Evolutionary conservation across 164 flowering plant species (phyloP).

Genomic region (Kalanchoe fedtschenkoi): DNA sequence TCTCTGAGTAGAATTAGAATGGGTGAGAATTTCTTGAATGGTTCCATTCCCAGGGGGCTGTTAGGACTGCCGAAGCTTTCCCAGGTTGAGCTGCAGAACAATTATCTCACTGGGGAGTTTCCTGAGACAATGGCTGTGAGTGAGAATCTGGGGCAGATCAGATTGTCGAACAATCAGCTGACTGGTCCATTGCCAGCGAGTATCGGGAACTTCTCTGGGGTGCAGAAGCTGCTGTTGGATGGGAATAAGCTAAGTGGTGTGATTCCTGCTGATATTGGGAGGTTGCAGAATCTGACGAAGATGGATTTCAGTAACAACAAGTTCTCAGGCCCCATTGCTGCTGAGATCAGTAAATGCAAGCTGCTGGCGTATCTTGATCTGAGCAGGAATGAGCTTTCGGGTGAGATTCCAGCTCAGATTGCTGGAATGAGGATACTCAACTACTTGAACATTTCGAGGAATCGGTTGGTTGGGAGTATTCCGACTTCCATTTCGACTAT

Average conservation of each 20-base stretch:
- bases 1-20: slow-evolving; percentile 67
- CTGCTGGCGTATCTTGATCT: slow-evolving; percentile 73
- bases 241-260: slow-evolving; percentile 72
- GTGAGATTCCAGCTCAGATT: slow-evolving; percentile 68
- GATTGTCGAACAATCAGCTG: slow-evolving; percentile 77
- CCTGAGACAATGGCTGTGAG: slow-evolving; percentile 53
- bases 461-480: slow-evolving; percentile 65
- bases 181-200: slow-evolving; percentile 57
- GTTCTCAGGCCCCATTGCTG: slow-evolving; percentile 57
- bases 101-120: slow-evolving; percentile 67
- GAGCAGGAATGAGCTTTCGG: slow-evolving; percentile 67
- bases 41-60: slow-evolving; percentile 76
- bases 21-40: slow-evolving; percentile 84
- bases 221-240: slow-evolving; percentile 84
- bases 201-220: slow-evolving; percentile 73
- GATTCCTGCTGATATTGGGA: slow-evolving; percentile 73
- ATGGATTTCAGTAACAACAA: slow-evolving; percentile 72
- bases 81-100: slow-evolving; percentile 83
- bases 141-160: slow-evolving; percentile 61
- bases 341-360: slow-evolving; percentile 77
- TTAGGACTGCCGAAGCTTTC: slow-evolving; percentile 51
- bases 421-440: slow-evolving; percentile 75
- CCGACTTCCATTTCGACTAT: slow-evolving; percentile 61
- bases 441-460: slow-evolving; percentile 76
- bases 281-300: slow-evolving; percentile 80